Conservation (phyloP, 805 yeast species). For the Cyberlindnera mississippiensis region DNA sequence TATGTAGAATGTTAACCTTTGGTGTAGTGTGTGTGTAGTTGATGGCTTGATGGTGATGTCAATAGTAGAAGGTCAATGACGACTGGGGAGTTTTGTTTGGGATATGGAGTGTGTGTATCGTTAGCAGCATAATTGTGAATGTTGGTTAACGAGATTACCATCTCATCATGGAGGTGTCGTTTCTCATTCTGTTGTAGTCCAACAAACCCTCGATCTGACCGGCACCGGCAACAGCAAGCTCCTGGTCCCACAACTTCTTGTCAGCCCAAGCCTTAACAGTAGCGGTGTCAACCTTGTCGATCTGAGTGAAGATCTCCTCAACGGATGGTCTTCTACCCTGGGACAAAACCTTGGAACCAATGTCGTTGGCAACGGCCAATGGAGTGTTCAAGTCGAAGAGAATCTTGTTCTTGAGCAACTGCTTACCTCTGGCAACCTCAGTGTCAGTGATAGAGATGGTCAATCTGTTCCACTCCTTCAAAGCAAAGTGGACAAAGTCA, state of each 20-base stretch:
- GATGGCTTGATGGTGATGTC: constrained; percentile 1
- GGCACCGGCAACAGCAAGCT: constrained; percentile 76
- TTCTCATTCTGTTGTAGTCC: constrained; percentile 84
- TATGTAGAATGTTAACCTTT: no score
- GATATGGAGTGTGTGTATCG: neutral
- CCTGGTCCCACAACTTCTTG: constrained; percentile 76
- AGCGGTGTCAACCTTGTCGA: constrained; percentile 59
- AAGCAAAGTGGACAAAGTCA: constrained; percentile 74
- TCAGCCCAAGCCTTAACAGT: constrained; percentile 73
- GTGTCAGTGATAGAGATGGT: constrained; percentile 69
- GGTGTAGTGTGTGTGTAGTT: neutral
- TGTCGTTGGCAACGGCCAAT: constrained; percentile 47
- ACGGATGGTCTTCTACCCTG: constrained; percentile 60
- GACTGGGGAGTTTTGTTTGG: neutral
- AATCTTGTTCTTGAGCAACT: constrained; percentile 60
- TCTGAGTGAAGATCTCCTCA: constrained; percentile 53
- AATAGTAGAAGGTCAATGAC: neutral
- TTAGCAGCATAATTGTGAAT: neutral
- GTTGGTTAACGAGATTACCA: constrained; percentile 37
- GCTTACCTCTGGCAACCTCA: constrained; percentile 76
- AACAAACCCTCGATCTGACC: constrained; percentile 83
- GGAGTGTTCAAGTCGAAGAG: constrained; percentile 48
- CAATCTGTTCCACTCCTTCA: constrained; percentile 87
- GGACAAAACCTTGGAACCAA: constrained; percentile 57
- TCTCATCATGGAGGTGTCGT: constrained; percentile 88